Evolutionary conservation across 1,139 yeast genomes (phyloP).

Genomic region (Geotrichum klebahnii): DNA sequence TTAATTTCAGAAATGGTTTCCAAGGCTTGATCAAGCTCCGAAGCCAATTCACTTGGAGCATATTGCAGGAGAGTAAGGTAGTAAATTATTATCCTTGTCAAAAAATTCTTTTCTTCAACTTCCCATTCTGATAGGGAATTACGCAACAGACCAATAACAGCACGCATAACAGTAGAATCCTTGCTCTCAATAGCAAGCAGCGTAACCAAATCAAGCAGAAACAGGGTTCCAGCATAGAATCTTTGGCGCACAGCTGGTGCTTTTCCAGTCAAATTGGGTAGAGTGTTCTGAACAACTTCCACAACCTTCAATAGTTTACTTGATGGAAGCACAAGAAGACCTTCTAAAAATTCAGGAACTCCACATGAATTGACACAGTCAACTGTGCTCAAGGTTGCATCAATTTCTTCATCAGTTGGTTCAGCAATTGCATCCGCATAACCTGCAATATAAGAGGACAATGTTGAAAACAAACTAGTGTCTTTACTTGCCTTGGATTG

Average conservation of each 20-base stretch:
- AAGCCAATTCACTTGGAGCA: constrained; percentile 47
- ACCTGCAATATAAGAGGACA: constrained; percentile 88
- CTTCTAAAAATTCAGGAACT: constrained; percentile 49
- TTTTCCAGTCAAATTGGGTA: constrained; percentile 32
- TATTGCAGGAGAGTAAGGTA: constrained; percentile 32
- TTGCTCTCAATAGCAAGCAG: constrained; percentile 25
- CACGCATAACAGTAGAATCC: constrained; percentile 13
- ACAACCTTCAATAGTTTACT: constrained; percentile 21
- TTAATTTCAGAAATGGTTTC: constrained; percentile 20
- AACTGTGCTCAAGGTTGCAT: constrained; percentile 71
- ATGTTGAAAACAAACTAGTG: constrained; percentile 74
- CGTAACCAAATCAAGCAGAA: constrained; percentile 30
- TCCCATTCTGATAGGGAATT: constrained; percentile 29
- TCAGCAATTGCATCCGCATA: constrained; percentile 81
- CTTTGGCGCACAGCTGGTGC: constrained; percentile 26
- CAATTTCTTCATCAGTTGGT: constrained; percentile 90
- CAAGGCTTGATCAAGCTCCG: constrained; percentile 18
- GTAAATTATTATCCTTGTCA: constrained; percentile 32
- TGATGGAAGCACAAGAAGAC: constrained; percentile 11
- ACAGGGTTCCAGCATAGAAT: constrained; percentile 24
- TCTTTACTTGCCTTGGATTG: constrained; percentile 62
- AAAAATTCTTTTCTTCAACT: constrained; percentile 33
- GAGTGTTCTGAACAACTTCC: constrained; percentile 27
- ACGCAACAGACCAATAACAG: constrained; percentile 34
- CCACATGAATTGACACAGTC: constrained; percentile 75